Conservation (phyloP, 495 filamentous ascomycete species). For the Penicillium roqueforti region DNA sequence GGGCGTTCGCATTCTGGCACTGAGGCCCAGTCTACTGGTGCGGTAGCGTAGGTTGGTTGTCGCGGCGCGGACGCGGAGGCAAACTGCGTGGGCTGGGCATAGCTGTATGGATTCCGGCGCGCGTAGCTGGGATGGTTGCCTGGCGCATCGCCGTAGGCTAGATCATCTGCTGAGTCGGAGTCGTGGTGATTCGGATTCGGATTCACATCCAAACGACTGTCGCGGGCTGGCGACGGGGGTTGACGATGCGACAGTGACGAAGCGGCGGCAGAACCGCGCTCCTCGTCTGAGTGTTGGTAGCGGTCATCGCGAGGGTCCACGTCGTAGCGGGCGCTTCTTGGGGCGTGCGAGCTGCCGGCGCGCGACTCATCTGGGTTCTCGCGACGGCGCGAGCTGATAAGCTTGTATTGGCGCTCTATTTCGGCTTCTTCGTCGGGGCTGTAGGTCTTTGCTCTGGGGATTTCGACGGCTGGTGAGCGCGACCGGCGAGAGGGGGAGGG, state of each 20-base stretch:
- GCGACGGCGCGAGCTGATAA: slow-evolving; percentile 17
- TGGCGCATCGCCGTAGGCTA: slow-evolving; percentile 38
- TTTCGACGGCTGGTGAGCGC: slow-evolving; percentile 17
- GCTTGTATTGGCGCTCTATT: slow-evolving; percentile 30
- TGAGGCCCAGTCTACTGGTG: slow-evolving; percentile 30
- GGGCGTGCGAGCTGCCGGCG: slow-evolving; percentile 20
- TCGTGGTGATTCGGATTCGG: slow-evolving; percentile 22
- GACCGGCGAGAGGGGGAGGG: slow-evolving; percentile 12
- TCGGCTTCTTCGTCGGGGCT: slow-evolving; percentile 24
- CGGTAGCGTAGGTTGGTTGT: background rate
- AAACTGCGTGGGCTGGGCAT: slow-evolving; percentile 40
- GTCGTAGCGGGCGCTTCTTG: slow-evolving; percentile 41
- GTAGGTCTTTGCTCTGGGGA: slow-evolving; percentile 18
- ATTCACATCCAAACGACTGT: slow-evolving; percentile 33
- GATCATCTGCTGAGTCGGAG: slow-evolving; percentile 40
- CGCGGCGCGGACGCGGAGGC: slow-evolving; percentile 9
- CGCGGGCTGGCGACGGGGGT: slow-evolving; percentile 25
- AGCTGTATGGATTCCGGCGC: slow-evolving; percentile 46
- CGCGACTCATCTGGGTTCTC: background rate
- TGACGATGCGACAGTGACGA: slow-evolving; percentile 19
- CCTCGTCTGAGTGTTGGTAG: slow-evolving; percentile 40
- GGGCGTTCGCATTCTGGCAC: slow-evolving; percentile 41
- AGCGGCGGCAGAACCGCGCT: slow-evolving; percentile 16
- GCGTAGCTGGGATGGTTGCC: slow-evolving; percentile 46
- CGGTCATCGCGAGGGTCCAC: slow-evolving; percentile 33